phyloP scores from a whole-genome alignment of 1,284 basidiomycete species.

The Wolfiporia cocos region DNA sequence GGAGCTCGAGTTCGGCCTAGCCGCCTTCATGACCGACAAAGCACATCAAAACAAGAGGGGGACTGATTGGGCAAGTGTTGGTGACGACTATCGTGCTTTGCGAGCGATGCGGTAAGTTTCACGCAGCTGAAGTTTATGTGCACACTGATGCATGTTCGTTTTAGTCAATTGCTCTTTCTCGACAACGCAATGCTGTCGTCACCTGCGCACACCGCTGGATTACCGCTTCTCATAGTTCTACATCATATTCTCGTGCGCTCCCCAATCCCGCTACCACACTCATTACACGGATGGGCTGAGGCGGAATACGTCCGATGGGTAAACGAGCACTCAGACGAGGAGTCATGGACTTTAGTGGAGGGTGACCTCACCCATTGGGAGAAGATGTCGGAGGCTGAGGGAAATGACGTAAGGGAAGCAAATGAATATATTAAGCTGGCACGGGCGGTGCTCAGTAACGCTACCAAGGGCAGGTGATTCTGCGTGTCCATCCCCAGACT shows the following conservation, averaged over 20 bases:
- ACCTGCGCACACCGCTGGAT: constrained; percentile 58
- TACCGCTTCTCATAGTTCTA: constrained; percentile 79
- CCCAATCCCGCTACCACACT: constrained; percentile 79
- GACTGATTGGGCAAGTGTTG: constrained; percentile 62
- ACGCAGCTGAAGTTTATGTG: not conserved
- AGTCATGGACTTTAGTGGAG: constrained; percentile 68
- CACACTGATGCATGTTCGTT: not conserved
- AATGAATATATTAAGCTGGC: constrained; percentile 60
- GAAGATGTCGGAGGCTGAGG: constrained; percentile 50
- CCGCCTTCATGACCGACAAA: constrained; percentile 65
- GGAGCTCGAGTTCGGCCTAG: constrained; percentile 87
- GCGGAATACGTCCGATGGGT: constrained; percentile 89
- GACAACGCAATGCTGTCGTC: constrained; percentile 67
- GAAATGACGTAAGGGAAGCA: constrained; percentile 35
- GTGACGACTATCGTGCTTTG: constrained; percentile 76
- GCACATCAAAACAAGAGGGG: constrained; percentile 48
- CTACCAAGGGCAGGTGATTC: constrained; percentile 9
- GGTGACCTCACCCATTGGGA: constrained; percentile 71
- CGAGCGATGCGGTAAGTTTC: constrained; percentile 70
- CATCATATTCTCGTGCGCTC: constrained; percentile 93
- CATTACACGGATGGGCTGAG: constrained; percentile 87
- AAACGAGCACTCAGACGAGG: constrained; percentile 69
- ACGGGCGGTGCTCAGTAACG: constrained; percentile 46
- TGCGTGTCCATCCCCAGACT: not conserved
- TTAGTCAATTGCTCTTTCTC: constrained; percentile 81